Percentiles rank a stretch among this genome's conserved stretches.
Evolutionary conservation across 1,139 yeast genomes (phyloP).

Genomic region (Sugiyamaella sp.): DNA sequence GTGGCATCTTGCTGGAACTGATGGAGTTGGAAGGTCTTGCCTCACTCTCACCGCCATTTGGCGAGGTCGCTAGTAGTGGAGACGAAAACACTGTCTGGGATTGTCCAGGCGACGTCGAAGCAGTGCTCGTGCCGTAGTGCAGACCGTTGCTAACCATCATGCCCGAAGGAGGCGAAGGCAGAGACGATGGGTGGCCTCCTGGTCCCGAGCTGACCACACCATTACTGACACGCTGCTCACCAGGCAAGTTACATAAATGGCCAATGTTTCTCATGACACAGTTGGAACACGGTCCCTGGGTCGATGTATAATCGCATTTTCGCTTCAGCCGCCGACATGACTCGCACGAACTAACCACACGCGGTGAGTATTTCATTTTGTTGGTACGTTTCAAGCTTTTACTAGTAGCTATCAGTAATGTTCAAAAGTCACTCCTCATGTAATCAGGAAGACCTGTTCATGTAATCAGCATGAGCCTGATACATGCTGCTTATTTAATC

Average conservation of each 20-base stretch:
- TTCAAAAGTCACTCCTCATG: no score
- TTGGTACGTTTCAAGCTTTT: neutral
- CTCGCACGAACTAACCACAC: constrained; percentile 20
- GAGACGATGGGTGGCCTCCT: constrained; percentile 3
- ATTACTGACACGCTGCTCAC: constrained; percentile 5
- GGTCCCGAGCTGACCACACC: neutral
- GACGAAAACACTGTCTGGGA: constrained; percentile 14
- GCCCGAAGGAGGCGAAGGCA: constrained; percentile 17
- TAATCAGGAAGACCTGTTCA: no score
- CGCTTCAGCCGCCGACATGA: constrained; percentile 25
- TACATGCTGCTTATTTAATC: no score
- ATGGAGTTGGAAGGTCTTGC: constrained; percentile 1
- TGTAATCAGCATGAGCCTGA: no score
- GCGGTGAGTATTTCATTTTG: constrained; percentile 17
- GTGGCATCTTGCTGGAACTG: constrained; percentile 18
- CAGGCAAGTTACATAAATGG: constrained; percentile 31
- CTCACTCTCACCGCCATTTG: constrained; percentile 16
- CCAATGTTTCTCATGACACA: constrained; percentile 26
- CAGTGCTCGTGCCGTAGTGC: neutral
- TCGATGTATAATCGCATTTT: constrained; percentile 21
- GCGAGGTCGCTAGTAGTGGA: constrained; percentile 8
- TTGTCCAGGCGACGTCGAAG: constrained; percentile 5
- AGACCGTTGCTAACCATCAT: neutral
- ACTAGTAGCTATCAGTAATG: no score
- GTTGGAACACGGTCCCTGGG: constrained; percentile 26